Percentiles rank a stretch among this genome's conserved stretches.
These are phyloP conservation scores for Suhomyces kilbournensis DNA, from an alignment of 805 yeast species.

Conservation along the genomic window DNA sequence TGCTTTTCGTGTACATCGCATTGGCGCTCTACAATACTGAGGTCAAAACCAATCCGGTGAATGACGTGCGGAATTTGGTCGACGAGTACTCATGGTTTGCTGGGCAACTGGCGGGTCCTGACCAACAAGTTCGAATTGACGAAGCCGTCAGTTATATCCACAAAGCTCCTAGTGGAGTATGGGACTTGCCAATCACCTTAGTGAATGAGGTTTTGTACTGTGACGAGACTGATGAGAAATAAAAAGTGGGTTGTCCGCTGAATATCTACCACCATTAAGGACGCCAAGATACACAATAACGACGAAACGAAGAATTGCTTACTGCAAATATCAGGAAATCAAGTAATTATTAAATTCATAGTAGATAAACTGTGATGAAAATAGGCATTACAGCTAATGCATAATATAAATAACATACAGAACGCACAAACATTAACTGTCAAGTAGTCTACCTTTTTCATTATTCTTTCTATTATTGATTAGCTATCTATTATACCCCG, in stretches of 20 bases:
- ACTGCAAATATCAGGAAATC: too few species aligned
- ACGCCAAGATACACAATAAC: not conserved
- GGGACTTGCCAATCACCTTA: slow-evolving; percentile 75
- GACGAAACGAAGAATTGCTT: too few species aligned
- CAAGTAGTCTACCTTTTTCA: too few species aligned
- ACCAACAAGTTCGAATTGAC: slow-evolving; percentile 1
- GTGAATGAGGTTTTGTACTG: slow-evolving; percentile 64
- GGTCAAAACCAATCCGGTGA: slow-evolving; percentile 56
- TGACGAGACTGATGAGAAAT: not conserved
- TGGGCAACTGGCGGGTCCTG: slow-evolving; percentile 15
- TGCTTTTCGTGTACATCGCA: slow-evolving; percentile 72
- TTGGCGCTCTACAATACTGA: slow-evolving; percentile 76
- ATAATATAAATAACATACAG: too few species aligned
- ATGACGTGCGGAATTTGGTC: slow-evolving; percentile 60
- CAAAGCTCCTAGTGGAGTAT: slow-evolving; percentile 74
- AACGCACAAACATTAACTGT: too few species aligned
- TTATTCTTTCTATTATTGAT: not conserved
- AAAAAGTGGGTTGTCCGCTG: too few species aligned
- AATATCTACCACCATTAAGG: too few species aligned
- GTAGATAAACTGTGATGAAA: too few species aligned
- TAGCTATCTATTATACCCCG: slow-evolving; percentile 12
- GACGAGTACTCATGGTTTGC: slow-evolving; percentile 57
- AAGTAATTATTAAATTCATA: too few species aligned
- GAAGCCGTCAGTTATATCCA: slow-evolving; percentile 30
- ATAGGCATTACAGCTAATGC: too few species aligned